These are phyloP conservation scores for Nannizziopsis arthrosporioides DNA, from an alignment of 2,329 filamentous ascomycete genomes.

Conservation along the genomic window DNA sequence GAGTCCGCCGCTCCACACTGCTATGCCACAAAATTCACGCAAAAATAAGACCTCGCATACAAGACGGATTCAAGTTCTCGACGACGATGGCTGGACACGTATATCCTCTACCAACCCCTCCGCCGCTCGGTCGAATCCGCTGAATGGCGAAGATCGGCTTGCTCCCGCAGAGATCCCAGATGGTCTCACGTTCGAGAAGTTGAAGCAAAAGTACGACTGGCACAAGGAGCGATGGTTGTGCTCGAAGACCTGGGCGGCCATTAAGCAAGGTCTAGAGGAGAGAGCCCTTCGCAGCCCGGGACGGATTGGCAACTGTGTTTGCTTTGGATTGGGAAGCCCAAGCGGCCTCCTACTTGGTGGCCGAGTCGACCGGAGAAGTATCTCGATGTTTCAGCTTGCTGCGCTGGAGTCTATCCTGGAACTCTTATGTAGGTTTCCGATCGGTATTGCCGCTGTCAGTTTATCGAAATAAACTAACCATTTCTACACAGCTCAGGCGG, in stretches of 20 bases:
- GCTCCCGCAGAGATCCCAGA: constrained; percentile 29
- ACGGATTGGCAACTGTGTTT: constrained; percentile 25
- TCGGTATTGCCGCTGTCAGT: constrained; percentile 4
- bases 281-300: background rate
- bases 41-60: constrained; percentile 8
- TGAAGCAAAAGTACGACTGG: constrained; percentile 23
- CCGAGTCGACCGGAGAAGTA: constrained; percentile 32
- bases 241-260: constrained; percentile 22
- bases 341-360: constrained; percentile 33
- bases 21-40: constrained; percentile 24
- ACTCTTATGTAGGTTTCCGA: constrained; percentile 19
- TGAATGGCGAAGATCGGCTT: constrained; percentile 15
- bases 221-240: constrained; percentile 23
- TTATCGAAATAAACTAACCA: background rate
- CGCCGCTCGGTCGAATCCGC: constrained; percentile 4
- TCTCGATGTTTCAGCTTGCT: constrained; percentile 33
- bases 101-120: constrained; percentile 20
- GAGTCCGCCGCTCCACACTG: background rate
- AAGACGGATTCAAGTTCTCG: constrained; percentile 30
- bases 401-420: constrained; percentile 25
- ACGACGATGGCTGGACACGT: constrained; percentile 36
- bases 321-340: constrained; percentile 32
- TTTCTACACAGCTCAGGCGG: background rate
- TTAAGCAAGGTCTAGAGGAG: constrained; percentile 13
- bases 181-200: constrained; percentile 22